phyloP scores from a whole-genome alignment of 495 filamentous ascomycete species.

The Penicillium canescens region DNA sequence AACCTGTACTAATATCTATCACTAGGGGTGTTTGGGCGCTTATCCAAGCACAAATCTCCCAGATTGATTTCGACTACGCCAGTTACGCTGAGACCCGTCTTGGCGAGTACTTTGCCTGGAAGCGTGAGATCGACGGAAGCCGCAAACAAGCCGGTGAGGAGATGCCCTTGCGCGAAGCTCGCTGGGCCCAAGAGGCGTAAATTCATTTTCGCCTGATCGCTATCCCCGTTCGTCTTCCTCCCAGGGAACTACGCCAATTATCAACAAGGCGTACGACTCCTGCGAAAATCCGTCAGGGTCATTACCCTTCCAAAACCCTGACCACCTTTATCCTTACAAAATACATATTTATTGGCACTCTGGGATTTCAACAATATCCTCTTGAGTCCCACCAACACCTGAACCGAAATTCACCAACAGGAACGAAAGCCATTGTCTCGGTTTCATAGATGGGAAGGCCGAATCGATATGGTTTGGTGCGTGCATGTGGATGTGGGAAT shows the following conservation, averaged over 20 bases:
- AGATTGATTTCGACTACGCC: constrained; percentile 97
- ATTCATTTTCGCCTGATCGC: neutral
- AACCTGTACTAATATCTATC: constrained; percentile 13
- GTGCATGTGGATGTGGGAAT: too few species aligned
- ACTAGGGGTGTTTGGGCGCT: constrained; percentile 91
- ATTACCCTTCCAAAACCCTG: neutral
- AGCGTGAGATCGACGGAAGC: constrained; percentile 64
- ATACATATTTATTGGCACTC: neutral
- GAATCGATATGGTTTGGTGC: neutral
- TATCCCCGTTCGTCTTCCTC: neutral
- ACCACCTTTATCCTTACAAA: neutral
- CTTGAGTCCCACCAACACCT: neutral
- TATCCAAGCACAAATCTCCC: constrained; percentile 91
- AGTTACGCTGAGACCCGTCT: constrained; percentile 84
- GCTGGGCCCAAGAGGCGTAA: constrained; percentile 69
- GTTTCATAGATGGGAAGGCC: neutral
- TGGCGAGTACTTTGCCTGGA: constrained; percentile 97
- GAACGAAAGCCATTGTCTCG: neutral
- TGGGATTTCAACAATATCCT: constrained; percentile 9
- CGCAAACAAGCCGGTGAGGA: constrained; percentile 57
- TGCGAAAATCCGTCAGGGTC: neutral
- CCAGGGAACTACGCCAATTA: neutral
- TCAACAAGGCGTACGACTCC: neutral
- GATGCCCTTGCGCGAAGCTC: constrained; percentile 72
- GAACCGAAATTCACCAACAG: neutral